These are phyloP conservation scores for Amylocarpus encephaloides DNA, from an alignment of 2,329 filamentous ascomycete species.

Conservation along the genomic window DNA sequence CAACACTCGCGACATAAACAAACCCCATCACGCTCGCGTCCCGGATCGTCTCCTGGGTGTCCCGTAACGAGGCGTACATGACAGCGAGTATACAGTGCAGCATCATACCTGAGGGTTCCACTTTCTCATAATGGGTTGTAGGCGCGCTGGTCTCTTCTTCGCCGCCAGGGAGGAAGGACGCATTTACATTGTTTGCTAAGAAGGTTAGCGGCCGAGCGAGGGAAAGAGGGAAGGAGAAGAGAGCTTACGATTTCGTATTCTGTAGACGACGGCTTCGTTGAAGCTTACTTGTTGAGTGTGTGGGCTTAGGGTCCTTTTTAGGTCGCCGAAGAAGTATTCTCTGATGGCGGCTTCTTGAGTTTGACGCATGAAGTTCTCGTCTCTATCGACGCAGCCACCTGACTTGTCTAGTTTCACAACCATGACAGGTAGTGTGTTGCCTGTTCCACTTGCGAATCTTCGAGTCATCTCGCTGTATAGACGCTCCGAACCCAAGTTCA, in stretches of 20 bases:
- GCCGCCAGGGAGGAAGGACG: constrained; percentile 31
- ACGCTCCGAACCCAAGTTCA: constrained; percentile 74
- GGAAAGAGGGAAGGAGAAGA: background rate
- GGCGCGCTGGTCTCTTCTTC: constrained; percentile 26
- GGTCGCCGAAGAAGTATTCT: constrained; percentile 90
- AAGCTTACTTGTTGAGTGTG: constrained; percentile 83
- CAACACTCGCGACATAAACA: constrained; percentile 85
- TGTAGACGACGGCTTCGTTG: constrained; percentile 66
- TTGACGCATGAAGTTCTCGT: constrained; percentile 66
- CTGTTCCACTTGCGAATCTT: constrained; percentile 54
- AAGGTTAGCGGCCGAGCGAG: background rate
- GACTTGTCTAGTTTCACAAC: constrained; percentile 79
- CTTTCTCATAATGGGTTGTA: constrained; percentile 49
- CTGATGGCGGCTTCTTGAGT: constrained; percentile 71
- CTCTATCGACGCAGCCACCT: constrained; percentile 74
- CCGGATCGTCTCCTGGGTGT: constrained; percentile 65
- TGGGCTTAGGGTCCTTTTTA: constrained; percentile 71
- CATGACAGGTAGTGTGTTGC: constrained; percentile 57
- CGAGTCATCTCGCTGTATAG: constrained; percentile 69
- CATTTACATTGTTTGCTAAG: constrained; percentile 26
- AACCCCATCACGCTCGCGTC: constrained; percentile 86
- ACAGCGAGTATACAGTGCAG: constrained; percentile 80
- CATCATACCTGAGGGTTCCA: constrained; percentile 61
- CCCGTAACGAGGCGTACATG: constrained; percentile 66
- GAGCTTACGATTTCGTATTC: constrained; percentile 50